Conservation (phyloP, 305 asterid species). For the Fraxinus albicans region DNA sequence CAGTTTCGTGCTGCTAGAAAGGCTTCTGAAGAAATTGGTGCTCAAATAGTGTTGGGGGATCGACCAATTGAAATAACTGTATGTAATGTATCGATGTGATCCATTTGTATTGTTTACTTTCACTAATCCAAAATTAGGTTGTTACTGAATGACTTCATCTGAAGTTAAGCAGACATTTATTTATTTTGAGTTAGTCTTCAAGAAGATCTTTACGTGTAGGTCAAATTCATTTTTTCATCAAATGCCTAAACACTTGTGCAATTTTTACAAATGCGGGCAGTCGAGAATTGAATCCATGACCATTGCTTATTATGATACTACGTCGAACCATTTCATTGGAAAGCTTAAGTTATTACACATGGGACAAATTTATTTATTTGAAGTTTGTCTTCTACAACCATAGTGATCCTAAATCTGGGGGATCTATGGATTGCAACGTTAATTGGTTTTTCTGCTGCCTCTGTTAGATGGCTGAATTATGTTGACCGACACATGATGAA, state of each 20-base stretch:
- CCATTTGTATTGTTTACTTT: background rate
- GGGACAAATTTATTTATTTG: background rate
- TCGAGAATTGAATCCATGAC: background rate
- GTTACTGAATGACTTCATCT: conserved; percentile 1
- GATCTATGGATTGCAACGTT: background rate
- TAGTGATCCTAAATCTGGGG: background rate
- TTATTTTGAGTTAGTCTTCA: background rate
- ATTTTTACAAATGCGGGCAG: background rate
- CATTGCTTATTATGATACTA: background rate
- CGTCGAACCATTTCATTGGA: background rate
- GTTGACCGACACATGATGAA: background rate
- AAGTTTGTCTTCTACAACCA: background rate
- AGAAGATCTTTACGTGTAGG: background rate
- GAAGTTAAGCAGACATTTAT: background rate
- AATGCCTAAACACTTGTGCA: background rate
- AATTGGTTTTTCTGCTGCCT: conserved; percentile 5
- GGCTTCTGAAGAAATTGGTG: conserved; percentile 82
- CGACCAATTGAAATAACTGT: conserved; percentile 95
- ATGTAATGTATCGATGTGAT: conserved; percentile 20
- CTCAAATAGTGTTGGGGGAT: conserved; percentile 90
- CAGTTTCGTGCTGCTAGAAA: conserved; percentile 95
- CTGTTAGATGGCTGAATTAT: conserved; percentile 15
- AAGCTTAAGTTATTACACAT: background rate
- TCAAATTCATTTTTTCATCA: background rate
- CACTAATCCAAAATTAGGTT: background rate